Conservation (phyloP, 1,139 yeast genomes). For the Candida sp. region DNA sequence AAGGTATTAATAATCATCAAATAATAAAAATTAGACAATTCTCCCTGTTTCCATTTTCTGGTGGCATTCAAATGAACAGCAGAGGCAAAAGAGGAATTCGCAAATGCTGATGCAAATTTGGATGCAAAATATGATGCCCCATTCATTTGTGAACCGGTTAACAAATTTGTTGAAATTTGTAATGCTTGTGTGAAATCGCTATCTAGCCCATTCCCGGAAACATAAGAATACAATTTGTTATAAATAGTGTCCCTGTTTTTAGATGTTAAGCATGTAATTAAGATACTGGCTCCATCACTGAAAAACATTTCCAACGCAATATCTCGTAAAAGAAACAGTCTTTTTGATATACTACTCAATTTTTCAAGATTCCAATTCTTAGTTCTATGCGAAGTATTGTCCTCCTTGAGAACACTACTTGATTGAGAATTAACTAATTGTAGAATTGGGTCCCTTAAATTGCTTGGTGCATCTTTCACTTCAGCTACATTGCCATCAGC, state of each 20-base stretch:
- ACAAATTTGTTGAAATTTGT: slow-evolving; percentile 35
- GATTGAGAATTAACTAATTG: slow-evolving; percentile 48
- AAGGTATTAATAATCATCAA: slow-evolving; percentile 73
- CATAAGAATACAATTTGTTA: slow-evolving; percentile 41
- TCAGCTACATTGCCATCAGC: slow-evolving; percentile 62
- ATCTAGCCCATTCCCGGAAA: slow-evolving; percentile 47
- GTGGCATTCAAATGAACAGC: slow-evolving; percentile 50
- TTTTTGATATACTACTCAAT: slow-evolving; percentile 60
- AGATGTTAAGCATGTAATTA: slow-evolving; percentile 53
- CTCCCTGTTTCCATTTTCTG: slow-evolving; percentile 69
- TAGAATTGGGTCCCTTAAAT: slow-evolving; percentile 63
- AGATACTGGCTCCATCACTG: slow-evolving; percentile 64
- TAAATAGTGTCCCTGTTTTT: slow-evolving; percentile 56
- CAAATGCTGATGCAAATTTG: slow-evolving; percentile 34
- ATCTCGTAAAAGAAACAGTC: slow-evolving; percentile 73
- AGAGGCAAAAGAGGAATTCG: slow-evolving; percentile 13
- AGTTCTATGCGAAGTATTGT: slow-evolving; percentile 37
- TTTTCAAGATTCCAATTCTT: slow-evolving; percentile 55
- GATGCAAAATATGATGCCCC: slow-evolving; percentile 23
- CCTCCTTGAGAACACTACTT: slow-evolving; percentile 14
- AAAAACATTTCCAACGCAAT: slow-evolving; percentile 78
- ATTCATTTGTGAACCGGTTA: slow-evolving; percentile 1
- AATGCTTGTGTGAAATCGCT: slow-evolving; percentile 51
- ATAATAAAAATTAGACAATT: slow-evolving; percentile 77
- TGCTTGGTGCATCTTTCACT: slow-evolving; percentile 59